phyloP scores from a whole-genome alignment of 73 alveolate genomes.

The Symbiodinium natans region DNA sequence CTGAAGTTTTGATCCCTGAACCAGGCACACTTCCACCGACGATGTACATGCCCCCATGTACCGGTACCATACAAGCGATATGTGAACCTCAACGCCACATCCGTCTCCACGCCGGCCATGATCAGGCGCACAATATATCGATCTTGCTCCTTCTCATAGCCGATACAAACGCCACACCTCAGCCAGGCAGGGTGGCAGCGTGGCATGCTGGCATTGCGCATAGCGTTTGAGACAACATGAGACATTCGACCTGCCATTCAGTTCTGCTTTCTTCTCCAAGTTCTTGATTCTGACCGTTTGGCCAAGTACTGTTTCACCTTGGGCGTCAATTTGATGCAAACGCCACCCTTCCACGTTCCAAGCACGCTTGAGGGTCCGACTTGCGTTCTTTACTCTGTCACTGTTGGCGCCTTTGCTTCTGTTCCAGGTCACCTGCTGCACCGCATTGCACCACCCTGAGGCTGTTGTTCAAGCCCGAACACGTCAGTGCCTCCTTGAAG shows the following conservation, averaged over 20 bases:
- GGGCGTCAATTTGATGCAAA: too few species aligned
- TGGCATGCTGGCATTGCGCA: too few species aligned
- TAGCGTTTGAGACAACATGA: too few species aligned
- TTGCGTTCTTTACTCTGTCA: slow-evolving; percentile 51
- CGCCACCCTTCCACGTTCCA: too few species aligned
- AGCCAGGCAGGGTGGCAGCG: too few species aligned
- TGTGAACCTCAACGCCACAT: slow-evolving; percentile 30
- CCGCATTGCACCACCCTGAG: background rate
- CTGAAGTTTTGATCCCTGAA: slow-evolving; percentile 87
- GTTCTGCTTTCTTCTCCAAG: slow-evolving; percentile 79
- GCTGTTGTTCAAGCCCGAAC: background rate
- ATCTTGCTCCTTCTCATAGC: slow-evolving; percentile 84
- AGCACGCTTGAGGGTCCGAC: background rate
- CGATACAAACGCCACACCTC: slow-evolving; percentile 84
- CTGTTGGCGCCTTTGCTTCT: slow-evolving; percentile 71
- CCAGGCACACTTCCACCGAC: background rate
- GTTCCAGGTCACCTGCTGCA: slow-evolving; percentile 71
- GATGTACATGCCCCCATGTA: background rate
- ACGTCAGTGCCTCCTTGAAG: slow-evolving; percentile 45
- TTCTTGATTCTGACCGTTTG: slow-evolving; percentile 90
- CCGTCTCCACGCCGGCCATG: slow-evolving; percentile 75
- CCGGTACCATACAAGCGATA: background rate
- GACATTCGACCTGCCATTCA: slow-evolving; percentile 52
- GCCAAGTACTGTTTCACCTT: slow-evolving; percentile 77
- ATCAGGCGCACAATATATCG: slow-evolving; percentile 72